Evolutionary conservation across 148 eudicot species (phyloP).

Genomic region (Salicornia ramosissima): DNA sequence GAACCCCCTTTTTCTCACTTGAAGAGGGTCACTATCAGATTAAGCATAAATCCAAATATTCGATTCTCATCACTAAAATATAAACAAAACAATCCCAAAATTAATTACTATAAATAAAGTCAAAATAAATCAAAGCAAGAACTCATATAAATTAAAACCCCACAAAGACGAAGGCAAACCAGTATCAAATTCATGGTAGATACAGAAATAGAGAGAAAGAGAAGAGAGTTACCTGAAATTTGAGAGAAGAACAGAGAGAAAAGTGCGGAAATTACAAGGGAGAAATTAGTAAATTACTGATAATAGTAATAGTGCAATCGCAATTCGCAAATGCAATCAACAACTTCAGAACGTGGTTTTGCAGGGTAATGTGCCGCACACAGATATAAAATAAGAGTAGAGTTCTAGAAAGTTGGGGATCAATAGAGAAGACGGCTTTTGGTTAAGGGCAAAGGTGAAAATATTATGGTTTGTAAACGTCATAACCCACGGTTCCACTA

Average conservation of each 20-base stretch:
- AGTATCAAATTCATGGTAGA: not conserved
- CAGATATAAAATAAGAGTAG: no score
- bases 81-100: not conserved
- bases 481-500: no score
- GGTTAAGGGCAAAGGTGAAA: no score
- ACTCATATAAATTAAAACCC: not conserved
- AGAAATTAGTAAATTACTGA: no score
- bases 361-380: no score
- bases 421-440: no score
- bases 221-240: not conserved
- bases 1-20: no score
- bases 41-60: not conserved
- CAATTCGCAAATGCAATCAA: no score
- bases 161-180: not conserved
- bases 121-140: not conserved
- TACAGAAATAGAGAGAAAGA: not conserved
- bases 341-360: no score
- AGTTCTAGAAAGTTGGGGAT: not conserved
- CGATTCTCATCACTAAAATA: no score
- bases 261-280: not conserved
- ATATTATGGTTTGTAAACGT: no score
- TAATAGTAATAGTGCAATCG: no score
- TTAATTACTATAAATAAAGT: not conserved
- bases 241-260: not conserved
- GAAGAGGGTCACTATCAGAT: not conserved